Conservation (phyloP, 345 rosid species). For the Eucalyptus regnans region DNA sequence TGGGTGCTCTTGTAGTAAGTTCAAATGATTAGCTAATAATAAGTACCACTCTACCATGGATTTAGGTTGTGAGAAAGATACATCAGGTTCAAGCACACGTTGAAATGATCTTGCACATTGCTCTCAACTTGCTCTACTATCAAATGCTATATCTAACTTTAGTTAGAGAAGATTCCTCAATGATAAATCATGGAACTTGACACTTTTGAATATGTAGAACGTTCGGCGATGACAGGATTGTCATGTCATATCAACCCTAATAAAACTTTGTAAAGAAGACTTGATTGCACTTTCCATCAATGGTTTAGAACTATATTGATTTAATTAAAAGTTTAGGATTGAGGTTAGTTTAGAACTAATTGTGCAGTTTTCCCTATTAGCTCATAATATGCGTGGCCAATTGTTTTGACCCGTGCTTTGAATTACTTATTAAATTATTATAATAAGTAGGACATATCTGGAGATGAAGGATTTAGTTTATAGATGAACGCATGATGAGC, state of each 20-base stretch:
- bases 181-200: neutral
- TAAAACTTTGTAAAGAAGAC: neutral
- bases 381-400: neutral
- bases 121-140: neutral
- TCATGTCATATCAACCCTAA: neutral
- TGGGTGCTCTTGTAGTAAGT: neutral
- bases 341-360: too few relatives aligned
- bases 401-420: neutral
- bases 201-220: too few relatives aligned
- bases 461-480: neutral
- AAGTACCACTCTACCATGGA: neutral
- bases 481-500: neutral
- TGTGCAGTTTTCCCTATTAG: neutral
- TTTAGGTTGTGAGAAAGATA: neutral
- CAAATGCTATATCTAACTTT: neutral
- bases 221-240: neutral
- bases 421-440: neutral
- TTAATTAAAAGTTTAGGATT: too few relatives aligned
- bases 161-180: neutral
- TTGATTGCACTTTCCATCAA: neutral
- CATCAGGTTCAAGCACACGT: neutral
- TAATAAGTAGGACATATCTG: neutral
- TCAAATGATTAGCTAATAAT: neutral
- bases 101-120: neutral
- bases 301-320: neutral